Evolutionary conservation across 2,329 filamentous ascomycete genomes (phyloP).

Genomic region (Trematosphaeria pertusa): DNA sequence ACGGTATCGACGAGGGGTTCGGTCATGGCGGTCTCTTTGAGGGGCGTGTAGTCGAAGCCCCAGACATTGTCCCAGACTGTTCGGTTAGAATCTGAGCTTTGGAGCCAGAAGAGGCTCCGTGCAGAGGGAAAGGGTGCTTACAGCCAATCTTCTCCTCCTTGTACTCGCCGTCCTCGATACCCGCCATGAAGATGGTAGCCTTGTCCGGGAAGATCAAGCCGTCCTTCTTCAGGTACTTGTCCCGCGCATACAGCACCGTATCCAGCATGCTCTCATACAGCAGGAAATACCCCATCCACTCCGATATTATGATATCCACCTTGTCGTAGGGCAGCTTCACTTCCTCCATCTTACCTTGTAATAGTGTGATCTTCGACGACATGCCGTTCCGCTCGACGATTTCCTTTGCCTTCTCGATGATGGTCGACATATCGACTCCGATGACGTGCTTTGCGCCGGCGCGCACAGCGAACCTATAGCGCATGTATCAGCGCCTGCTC

Average conservation of each 20-base stretch:
- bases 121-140: slow-evolving; percentile 47
- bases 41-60: slow-evolving; percentile 93
- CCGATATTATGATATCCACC: slow-evolving; percentile 99
- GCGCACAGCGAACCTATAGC: slow-evolving; percentile 87
- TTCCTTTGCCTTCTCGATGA: slow-evolving; percentile 97
- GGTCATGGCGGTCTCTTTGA: slow-evolving; percentile 91
- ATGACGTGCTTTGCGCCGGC: slow-evolving; percentile 98
- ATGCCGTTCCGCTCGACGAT: slow-evolving; percentile 93
- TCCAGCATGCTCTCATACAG: slow-evolving; percentile 99
- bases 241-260: slow-evolving; percentile 94
- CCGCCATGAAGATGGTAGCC: slow-evolving; percentile 95
- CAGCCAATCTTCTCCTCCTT: slow-evolving; percentile 99
- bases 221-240: slow-evolving; percentile 84
- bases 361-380: slow-evolving; percentile 92
- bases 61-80: slow-evolving; percentile 99
- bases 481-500: slow-evolving; percentile 27
- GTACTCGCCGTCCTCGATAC: slow-evolving; percentile 98
- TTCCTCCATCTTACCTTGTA: slow-evolving; percentile 99
- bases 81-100: slow-evolving; percentile 6
- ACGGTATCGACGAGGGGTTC: slow-evolving; percentile 98
- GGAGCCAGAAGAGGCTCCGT: not conserved
- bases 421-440: slow-evolving; percentile 99
- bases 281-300: slow-evolving; percentile 99
- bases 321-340: slow-evolving; percentile 90
- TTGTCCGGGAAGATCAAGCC: slow-evolving; percentile 99